These are phyloP conservation scores for Kodamaea neixiangensis DNA, from an alignment of 805 yeast genomes.

Conservation along the genomic window DNA sequence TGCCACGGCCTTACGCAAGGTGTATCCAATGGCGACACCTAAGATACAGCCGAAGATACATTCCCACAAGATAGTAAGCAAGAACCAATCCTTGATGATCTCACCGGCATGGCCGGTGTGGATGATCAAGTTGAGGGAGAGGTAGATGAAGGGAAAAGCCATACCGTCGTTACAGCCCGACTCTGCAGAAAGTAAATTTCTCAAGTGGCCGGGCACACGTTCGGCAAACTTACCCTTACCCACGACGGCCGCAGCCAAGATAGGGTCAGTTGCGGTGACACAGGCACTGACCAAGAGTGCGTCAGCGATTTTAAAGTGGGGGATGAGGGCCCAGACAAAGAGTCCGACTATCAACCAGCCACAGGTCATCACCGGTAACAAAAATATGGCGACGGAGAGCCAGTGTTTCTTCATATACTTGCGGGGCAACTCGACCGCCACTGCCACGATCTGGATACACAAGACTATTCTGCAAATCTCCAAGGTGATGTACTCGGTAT, in stretches of 20 bases:
- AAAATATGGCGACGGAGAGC: conserved; percentile 69
- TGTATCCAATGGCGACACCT: conserved; percentile 72
- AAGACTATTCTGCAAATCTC: conserved; percentile 82
- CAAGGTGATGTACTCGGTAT: conserved; percentile 75
- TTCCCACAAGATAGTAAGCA: conserved; percentile 75
- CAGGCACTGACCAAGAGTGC: conserved; percentile 81
- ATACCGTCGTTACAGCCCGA: conserved; percentile 93
- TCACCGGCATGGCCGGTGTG: conserved; percentile 64
- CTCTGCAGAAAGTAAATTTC: conserved; percentile 81
- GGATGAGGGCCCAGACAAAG: conserved; percentile 76
- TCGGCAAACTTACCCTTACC: conserved; percentile 91
- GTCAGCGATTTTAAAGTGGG: conserved; percentile 68
- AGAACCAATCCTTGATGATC: conserved; percentile 79
- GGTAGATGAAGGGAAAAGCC: conserved; percentile 87
- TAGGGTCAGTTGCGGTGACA: conserved; percentile 94
- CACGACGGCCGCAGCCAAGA: conserved; percentile 91
- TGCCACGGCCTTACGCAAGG: conserved; percentile 67
- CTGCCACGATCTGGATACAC: conserved; percentile 89
- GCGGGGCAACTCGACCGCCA: conserved; percentile 89
- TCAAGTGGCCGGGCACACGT: conserved; percentile 89
- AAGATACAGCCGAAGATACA: conserved; percentile 76
- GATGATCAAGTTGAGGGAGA: conserved; percentile 68
- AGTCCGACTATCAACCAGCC: conserved; percentile 88
- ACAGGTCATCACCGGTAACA: conserved; percentile 84
- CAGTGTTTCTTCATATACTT: conserved; percentile 86